phyloP scores from a whole-genome alignment of 2,329 filamentous ascomycete genomes.

The Sporothrix euskadiensis region DNA sequence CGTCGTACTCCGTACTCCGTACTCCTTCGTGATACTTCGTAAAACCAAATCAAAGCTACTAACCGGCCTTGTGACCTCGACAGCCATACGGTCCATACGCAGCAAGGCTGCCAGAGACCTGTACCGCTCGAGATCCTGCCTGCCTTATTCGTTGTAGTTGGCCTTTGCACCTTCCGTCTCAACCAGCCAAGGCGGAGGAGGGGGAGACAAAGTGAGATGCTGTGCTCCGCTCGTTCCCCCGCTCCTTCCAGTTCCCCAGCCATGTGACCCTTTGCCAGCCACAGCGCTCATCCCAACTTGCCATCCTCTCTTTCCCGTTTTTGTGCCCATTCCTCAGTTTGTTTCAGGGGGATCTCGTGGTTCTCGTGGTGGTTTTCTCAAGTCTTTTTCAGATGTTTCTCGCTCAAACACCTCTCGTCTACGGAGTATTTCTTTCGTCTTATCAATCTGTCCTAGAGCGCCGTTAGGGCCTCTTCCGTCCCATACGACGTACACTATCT shows the following conservation, averaged over 20 bases:
- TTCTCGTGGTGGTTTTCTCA: neutral
- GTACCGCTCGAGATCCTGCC: neutral
- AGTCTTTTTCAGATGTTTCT: neutral
- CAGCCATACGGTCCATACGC: no score
- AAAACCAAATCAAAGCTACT: no score
- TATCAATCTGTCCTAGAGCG: neutral
- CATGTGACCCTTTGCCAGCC: conserved; percentile 1
- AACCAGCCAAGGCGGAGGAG: neutral
- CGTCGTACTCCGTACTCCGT: no score
- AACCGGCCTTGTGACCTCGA: no score
- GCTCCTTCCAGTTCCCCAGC: neutral
- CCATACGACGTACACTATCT: neutral
- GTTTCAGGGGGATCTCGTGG: neutral
- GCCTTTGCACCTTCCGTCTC: neutral
- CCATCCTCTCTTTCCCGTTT: neutral
- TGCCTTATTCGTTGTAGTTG: neutral
- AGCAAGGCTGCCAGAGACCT: neutral
- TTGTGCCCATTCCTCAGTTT: neutral
- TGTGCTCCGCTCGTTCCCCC: neutral
- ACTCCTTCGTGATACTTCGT: no score
- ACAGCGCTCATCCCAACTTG: neutral
- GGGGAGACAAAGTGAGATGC: neutral
- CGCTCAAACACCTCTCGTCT: neutral
- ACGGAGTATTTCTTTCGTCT: neutral
- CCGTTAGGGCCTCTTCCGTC: neutral